Base-by-base conservation (phyloP, 495 filamentous ascomycete species). In the Penicillium mononematosum region DNA sequence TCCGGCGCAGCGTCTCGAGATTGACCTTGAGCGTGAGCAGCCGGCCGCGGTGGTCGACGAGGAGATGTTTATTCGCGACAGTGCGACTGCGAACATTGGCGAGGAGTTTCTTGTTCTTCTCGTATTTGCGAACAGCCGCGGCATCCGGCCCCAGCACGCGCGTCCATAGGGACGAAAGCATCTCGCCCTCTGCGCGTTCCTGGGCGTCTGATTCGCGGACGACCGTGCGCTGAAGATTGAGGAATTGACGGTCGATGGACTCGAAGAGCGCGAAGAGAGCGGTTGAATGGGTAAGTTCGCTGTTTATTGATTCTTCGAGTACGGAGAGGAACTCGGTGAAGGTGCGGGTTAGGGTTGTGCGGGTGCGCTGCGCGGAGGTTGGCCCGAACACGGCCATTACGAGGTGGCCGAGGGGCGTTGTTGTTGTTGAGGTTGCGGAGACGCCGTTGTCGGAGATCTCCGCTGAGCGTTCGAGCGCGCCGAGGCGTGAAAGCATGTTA, bases 281-380 rank as follows among this genome's bases (percentile, higher is more conserved):
- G 4, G 88, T 83, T 24, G 85, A 87, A 67, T 92, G 85, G 19
- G 83, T 83, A 6, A 96, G 76, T 67, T 96, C 91, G 60, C 79
- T 88, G 61, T 86, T 85, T 69, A 96, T 95, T 41, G 86, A 87
- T 58, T 96, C 91, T 72, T 96, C 92, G 4, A 96, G 81, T 0
- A 93, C 86, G n/a, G 81, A 80, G 8, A 96, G 76, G 67, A 96
- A 93, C 64, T 95, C 89, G 64, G 86, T 85, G 63, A 96, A 96
- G 16, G 91, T 92, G 41, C 89, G 84, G 44, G 90, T 90, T 6
- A 96, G 81, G 2, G 91, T 89, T 10, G 82, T 75, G 16, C 83
- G 84, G n/a, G 89, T 93, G 59, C 85, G 86, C 65, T 96, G 90
- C 2, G 86, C 83, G 3, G 82, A 78, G 0, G 90, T 89, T 46